A percentile compares a stretch with the other conserved stretches of the same genome.
Conservation (phyloP, 1,284 basidiomycete species). For the Cutaneotrichosporon dermatis region DNA sequence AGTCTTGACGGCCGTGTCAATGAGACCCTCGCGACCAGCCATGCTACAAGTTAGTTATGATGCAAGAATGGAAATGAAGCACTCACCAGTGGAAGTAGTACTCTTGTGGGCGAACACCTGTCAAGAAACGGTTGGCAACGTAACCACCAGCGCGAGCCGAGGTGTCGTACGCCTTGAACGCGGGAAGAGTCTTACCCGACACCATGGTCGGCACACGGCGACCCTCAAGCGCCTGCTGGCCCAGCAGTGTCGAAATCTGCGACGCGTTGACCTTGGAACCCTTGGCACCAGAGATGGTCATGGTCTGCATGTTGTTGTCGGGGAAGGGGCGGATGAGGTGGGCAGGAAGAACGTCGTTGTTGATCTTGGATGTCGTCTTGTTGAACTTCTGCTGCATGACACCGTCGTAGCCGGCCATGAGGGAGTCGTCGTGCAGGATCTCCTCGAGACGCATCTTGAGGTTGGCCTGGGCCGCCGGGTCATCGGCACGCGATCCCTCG, state of each 20-base stretch:
- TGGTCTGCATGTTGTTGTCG: constrained; percentile 98
- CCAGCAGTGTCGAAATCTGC: constrained; percentile 94
- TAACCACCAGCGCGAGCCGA: constrained; percentile 98
- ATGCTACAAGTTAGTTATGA: constrained; percentile 52
- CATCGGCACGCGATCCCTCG: constrained; percentile 72
- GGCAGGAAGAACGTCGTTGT: constrained; percentile 82
- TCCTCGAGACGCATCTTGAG: constrained; percentile 68
- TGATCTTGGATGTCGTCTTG: constrained; percentile 80
- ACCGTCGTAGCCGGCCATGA: constrained; percentile 93
- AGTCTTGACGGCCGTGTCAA: constrained; percentile 99
- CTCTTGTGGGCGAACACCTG: constrained; percentile 96
- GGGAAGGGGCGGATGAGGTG: constrained; percentile 90
- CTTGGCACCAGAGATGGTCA: constrained; percentile 98
- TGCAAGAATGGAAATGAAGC: too few species aligned
- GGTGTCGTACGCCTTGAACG: constrained; percentile 96
- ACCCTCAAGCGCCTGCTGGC: constrained; percentile 96
- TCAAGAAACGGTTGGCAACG: constrained; percentile 98
- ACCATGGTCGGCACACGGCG: constrained; percentile 99
- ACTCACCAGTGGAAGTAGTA: constrained; percentile 88
- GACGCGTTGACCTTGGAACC: constrained; percentile 96
- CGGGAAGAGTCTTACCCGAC: constrained; percentile 95
- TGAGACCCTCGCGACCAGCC: constrained; percentile 97
- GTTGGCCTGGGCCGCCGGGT: constrained; percentile 52
- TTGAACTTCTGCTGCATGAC: constrained; percentile 88
- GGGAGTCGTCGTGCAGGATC: constrained; percentile 89